Base-by-base conservation (phyloP, 2,329 filamentous ascomycete genomes). In the Aureobasidium uvarum region DNA sequence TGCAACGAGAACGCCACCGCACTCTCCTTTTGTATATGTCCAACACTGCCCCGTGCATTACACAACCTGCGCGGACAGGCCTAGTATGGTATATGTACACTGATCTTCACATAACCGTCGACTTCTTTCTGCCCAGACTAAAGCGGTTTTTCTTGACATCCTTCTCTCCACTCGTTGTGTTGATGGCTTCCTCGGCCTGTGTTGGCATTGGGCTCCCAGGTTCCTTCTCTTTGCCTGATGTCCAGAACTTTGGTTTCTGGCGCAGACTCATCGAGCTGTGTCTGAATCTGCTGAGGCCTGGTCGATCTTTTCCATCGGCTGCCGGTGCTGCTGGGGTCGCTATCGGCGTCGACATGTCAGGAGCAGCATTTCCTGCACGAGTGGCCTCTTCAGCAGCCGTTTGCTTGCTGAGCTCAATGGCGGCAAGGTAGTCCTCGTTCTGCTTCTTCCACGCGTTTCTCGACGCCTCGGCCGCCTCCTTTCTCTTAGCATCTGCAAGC, bases 191-290 rank as follows among this genome's bases (percentile, higher is more conserved):
- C 25, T 67, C 68, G 2, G 45, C 16, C 43, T 66, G 69, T 69
- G 70, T 72, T 62, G 70, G 68, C 48, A 68, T 67, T 45, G 55
- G 72, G 72, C 62, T 65, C 38, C 14, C 64, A 70, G 77, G 82
- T 67, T 85, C 82, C 67, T 85, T 86, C 70, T 82, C 80, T 43
- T 88, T 78, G 56, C 56, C 56, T 16, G 55, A 56, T 10, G 56
- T 38, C 72, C 90, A 89, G 38, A 84, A 85, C 72, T 91, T 88
- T 70, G 90, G 89, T 76, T 89, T 91, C 68, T 88, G 86, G 56
- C 90, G 85, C 80, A 96, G 84, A 68, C 90, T 92, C 79, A 91
- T 94, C 75, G 88, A 91, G 11, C 86, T 86, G 64, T 88, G 69
- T 70, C 87, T 85, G 69, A 90, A 87, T 51, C 76, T 59, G 74